These are phyloP conservation scores for Phytophthora agathidicida DNA, from an alignment of 352 stramenopile species.

Conservation along the genomic window DNA sequence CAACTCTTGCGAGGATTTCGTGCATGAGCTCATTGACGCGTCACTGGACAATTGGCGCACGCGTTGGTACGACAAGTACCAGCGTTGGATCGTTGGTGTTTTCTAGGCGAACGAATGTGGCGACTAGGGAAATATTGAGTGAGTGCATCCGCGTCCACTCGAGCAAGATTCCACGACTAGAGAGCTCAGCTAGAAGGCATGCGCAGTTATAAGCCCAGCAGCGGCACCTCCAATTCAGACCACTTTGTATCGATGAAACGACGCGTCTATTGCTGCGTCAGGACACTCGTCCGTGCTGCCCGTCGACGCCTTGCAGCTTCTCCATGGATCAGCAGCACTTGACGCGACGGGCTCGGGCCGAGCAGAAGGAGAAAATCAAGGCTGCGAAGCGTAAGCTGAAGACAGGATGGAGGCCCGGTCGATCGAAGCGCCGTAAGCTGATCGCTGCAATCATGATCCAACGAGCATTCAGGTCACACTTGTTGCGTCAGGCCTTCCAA, in stretches of 20 bases:
- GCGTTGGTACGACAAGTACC: slow-evolving; percentile 96
- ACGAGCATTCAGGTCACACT: slow-evolving; percentile 60
- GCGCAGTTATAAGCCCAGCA: slow-evolving; percentile 30
- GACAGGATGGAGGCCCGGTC: slow-evolving; percentile 52
- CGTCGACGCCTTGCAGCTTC: slow-evolving; percentile 2
- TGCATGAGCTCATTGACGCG: slow-evolving; percentile 95
- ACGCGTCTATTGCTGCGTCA: slow-evolving; percentile 40
- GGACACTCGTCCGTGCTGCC: slow-evolving; percentile 13
- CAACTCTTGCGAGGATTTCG: slow-evolving; percentile 94
- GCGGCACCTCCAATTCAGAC: slow-evolving; percentile 34
- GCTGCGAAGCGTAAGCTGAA: slow-evolving; percentile 56
- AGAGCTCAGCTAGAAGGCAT: slow-evolving; percentile 27
- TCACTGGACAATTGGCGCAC: slow-evolving; percentile 97
- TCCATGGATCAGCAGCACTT: slow-evolving; percentile 27
- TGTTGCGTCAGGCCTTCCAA: slow-evolving; percentile 66
- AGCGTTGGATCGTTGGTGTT: slow-evolving; percentile 92
- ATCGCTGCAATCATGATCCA: slow-evolving; percentile 78
- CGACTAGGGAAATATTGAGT: background rate
- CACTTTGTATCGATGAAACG: slow-evolving; percentile 41
- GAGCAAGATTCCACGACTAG: slow-evolving; percentile 15
- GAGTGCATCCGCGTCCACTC: background rate
- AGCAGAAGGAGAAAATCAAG: slow-evolving; percentile 44
- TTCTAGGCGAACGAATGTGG: slow-evolving; percentile 49
- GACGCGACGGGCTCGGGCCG: slow-evolving; percentile 16
- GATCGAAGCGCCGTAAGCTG: slow-evolving; percentile 42